Base-by-base conservation (phyloP, 2,329 filamentous ascomycete species). In the Fusarium agapanthi region DNA sequence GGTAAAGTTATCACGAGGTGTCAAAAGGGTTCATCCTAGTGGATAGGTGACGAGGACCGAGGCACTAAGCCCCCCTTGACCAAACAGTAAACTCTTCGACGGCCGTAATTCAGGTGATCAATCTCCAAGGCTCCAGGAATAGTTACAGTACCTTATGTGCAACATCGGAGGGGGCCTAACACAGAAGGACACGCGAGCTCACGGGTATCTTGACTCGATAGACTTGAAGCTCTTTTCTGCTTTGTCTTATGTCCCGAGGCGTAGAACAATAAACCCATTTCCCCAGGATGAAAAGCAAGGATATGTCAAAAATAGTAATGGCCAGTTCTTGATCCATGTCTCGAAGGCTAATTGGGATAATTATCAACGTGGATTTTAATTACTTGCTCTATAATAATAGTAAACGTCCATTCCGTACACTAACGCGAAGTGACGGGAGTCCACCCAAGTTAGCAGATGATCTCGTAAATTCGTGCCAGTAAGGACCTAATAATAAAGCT, bases 391-490 rank as follows among this genome's bases (percentile, higher is more conserved):
- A 30, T 45, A n/a, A n/a, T n/a, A n/a, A n/a, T n/a, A n/a, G n/a
- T n/a, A 28, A 43, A 48, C n/a, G 40, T 38, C 50, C 32, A 51
- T 51, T 54, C 50, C 48, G 57, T 51, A 44, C 61, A 74, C 71
- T 66, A 55, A 68, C 43, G 43, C 51, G 34, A 45, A 57, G 51
- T 45, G 32, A 45, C 24, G 20, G 44, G 28, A 55, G 48, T 24
- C 48, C 40, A 24, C 47, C 47, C 12, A 50, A 50, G 47, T 24
- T 34, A 69, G 50, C 50, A 68, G 45, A 58, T 51, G 56, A 56
- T 72, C 64, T 69, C 60, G 58, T 70, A 74, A 61, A 65, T 64
- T 54, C 37, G 57, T 65, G 62, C 53, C 48, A 56, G 34, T 43
- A 34, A 60, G 53, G 58, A 56, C 54, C 34, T 57, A 60, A 57